These are phyloP conservation scores for Capsicum rhomboideum DNA, from an alignment of 257 asterid species.

Conservation along the genomic window DNA sequence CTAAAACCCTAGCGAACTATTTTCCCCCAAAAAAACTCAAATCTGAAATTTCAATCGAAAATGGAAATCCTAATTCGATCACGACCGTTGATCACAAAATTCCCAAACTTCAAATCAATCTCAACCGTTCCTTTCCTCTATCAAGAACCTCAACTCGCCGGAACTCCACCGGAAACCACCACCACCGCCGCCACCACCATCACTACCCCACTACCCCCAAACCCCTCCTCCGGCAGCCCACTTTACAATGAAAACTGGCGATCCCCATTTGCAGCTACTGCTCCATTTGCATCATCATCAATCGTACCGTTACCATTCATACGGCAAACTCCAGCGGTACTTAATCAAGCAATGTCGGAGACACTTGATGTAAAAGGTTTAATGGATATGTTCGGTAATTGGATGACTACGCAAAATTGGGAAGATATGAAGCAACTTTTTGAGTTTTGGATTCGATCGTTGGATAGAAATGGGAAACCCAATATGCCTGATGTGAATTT, in stretches of 20 bases:
- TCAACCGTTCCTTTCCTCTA: slow-evolving; percentile 58
- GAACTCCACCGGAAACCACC: slow-evolving; percentile 13
- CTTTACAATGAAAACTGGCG: slow-evolving; percentile 70
- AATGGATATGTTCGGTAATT: slow-evolving; percentile 51
- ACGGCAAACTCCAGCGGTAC: slow-evolving; percentile 14
- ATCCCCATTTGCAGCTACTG: slow-evolving; percentile 22
- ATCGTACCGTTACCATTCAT: slow-evolving; percentile 15
- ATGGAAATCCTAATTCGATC: slow-evolving; percentile 45
- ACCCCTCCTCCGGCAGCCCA: slow-evolving; percentile 71
- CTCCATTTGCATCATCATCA: slow-evolving; percentile 29
- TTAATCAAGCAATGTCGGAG: slow-evolving; percentile 31
- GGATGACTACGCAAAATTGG: slow-evolving; percentile 72
- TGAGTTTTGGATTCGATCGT: slow-evolving; percentile 63
- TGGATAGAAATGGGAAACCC: slow-evolving; percentile 69
- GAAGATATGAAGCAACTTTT: slow-evolving; percentile 62
- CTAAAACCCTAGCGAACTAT: neutral
- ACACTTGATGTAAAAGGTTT: slow-evolving; percentile 43
- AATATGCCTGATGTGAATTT: slow-evolving; percentile 72
- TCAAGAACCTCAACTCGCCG: slow-evolving; percentile 57
- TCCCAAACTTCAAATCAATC: slow-evolving; percentile 35
- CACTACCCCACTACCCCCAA: slow-evolving; percentile 61
- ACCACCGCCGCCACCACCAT: slow-evolving; percentile 46
- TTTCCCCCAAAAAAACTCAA: neutral
- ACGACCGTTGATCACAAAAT: slow-evolving; percentile 27
- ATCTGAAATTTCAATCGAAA: neutral